These are phyloP conservation scores for Penicillium sp. DNA, from an alignment of 2,329 filamentous ascomycete genomes.

Conservation along the genomic window DNA sequence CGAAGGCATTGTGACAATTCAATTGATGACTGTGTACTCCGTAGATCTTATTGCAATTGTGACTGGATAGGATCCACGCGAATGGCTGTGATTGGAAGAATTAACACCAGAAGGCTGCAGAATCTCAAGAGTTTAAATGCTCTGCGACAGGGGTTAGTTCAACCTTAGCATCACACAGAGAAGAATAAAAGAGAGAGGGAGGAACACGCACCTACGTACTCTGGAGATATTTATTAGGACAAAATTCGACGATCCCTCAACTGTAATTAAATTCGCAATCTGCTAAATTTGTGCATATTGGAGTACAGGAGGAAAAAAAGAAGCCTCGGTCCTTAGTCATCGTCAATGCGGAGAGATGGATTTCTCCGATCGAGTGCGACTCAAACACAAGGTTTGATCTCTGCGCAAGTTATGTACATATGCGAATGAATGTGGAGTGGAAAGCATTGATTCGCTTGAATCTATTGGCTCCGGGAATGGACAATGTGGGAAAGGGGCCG, in stretches of 20 bases:
- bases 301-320: background rate
- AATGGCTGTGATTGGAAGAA: background rate
- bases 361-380: conserved; percentile 7
- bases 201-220: background rate
- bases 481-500: background rate
- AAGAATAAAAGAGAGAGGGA: background rate
- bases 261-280: background rate
- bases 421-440: background rate
- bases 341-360: conserved; percentile 21
- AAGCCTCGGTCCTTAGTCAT: conserved; percentile 19
- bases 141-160: background rate
- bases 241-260: background rate
- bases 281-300: too few relatives aligned
- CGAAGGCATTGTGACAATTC: conserved; percentile 28
- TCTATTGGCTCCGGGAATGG: background rate
- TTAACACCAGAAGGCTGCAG: background rate
- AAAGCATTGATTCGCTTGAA: background rate
- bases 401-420: background rate
- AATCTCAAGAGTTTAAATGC: background rate
- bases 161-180: background rate
- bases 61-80: background rate
- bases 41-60: background rate
- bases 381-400: background rate
- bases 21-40: background rate
- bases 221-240: background rate